These are phyloP conservation scores for Trematosphaeria pertusa DNA, from an alignment of 2,329 filamentous ascomycete genomes.

Conservation along the genomic window DNA sequence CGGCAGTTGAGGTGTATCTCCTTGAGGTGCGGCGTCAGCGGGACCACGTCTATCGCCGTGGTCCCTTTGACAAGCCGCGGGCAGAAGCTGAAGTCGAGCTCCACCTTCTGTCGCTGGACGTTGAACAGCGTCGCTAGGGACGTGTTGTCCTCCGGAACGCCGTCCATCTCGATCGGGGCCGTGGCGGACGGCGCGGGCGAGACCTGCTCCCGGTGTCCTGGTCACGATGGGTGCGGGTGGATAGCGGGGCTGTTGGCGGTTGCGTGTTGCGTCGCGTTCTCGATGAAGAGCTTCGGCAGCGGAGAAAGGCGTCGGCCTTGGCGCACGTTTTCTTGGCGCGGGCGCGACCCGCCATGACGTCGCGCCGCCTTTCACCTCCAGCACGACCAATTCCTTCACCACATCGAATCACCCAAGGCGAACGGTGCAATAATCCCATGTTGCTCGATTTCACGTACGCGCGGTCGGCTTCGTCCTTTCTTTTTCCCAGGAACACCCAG, in stretches of 20 bases:
- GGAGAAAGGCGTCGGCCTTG: conserved; percentile 4
- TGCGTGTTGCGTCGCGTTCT: conserved; percentile 10
- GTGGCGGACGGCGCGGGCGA: conserved; percentile 36
- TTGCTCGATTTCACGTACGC: too few species aligned
- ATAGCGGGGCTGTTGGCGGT: conserved; percentile 2
- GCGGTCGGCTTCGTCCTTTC: not conserved
- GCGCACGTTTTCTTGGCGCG: conserved; percentile 7
- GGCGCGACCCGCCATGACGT: not conserved
- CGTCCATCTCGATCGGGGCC: conserved; percentile 41
- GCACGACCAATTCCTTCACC: not conserved
- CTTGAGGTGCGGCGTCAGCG: conserved; percentile 62
- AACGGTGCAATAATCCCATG: too few species aligned
- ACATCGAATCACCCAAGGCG: too few species aligned
- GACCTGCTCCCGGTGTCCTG: conserved; percentile 28
- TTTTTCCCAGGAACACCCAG: too few species aligned
- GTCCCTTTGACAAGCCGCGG: conserved; percentile 76
- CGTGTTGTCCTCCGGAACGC: conserved; percentile 37
- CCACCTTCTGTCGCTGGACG: conserved; percentile 84
- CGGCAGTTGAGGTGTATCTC: conserved; percentile 67
- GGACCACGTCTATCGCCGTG: conserved; percentile 81
- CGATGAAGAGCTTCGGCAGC: too few species aligned
- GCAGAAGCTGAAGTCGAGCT: conserved; percentile 87
- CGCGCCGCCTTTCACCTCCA: not conserved
- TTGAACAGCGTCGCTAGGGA: conserved; percentile 53
- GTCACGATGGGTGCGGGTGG: conserved; percentile 12